Evolutionary conservation across 257 asterid species (phyloP).

Genomic region (Przewalskia tangutica): DNA sequence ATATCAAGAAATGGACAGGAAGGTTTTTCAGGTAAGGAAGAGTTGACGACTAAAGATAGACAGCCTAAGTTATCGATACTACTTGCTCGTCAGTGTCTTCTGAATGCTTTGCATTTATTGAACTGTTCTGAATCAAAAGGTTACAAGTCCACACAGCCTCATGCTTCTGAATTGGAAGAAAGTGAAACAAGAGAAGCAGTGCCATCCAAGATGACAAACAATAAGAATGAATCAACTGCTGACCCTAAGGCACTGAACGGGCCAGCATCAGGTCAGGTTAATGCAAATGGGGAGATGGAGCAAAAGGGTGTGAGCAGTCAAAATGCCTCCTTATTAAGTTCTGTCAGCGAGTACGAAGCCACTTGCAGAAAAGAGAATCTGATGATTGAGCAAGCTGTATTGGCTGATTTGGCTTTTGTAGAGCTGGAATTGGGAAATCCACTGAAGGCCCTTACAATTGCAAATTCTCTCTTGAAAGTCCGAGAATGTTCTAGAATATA

Average conservation of each 20-base stretch:
- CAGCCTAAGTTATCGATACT: slow-evolving; percentile 43
- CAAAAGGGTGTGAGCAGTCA: slow-evolving; percentile 45
- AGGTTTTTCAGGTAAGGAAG: slow-evolving; percentile 20
- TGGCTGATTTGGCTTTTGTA: slow-evolving; percentile 68
- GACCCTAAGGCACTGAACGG: slow-evolving; percentile 29
- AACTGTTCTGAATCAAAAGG: slow-evolving; percentile 35
- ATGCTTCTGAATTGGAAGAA: slow-evolving; percentile 24
- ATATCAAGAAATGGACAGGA: slow-evolving; percentile 19
- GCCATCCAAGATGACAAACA: slow-evolving; percentile 19
- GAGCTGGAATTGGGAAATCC: slow-evolving; percentile 70
- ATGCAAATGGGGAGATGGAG: slow-evolving; percentile 64
- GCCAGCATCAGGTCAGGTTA: slow-evolving; percentile 27
- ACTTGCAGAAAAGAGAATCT: slow-evolving; percentile 48
- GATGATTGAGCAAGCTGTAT: slow-evolving; percentile 53
- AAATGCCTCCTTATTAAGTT: slow-evolving; percentile 36
- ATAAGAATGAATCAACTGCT: slow-evolving; percentile 22
- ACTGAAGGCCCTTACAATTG: slow-evolving; percentile 42
- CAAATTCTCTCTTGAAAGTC: slow-evolving; percentile 49
- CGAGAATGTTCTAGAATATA: slow-evolving; percentile 45
- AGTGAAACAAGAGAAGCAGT: slow-evolving; percentile 35
- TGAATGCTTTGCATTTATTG: slow-evolving; percentile 58
- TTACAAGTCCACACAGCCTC: slow-evolving; percentile 19
- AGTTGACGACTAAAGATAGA: slow-evolving; percentile 24
- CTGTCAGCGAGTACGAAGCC: slow-evolving; percentile 41
- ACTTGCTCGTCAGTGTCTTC: slow-evolving; percentile 63